Base-by-base conservation (phyloP, 768 basidiomycete genomes). In the Leccinum rimulosum region DNA sequence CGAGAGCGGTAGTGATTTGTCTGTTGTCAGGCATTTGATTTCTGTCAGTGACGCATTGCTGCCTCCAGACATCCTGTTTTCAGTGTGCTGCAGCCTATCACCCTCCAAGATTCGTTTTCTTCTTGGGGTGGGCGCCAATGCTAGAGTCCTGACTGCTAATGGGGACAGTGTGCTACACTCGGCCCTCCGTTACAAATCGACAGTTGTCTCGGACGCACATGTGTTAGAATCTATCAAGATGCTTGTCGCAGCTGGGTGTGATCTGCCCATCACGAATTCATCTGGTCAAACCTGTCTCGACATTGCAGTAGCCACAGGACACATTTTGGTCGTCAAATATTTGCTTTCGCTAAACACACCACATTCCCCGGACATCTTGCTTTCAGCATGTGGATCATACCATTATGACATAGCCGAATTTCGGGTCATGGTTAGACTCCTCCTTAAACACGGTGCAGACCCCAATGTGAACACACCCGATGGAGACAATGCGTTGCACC, bases 391-490 rank as follows among this genome's bases (percentile, higher is more conserved):
- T 19, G 4, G 8, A 35, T 11, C n/a, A n/a, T n/a, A n/a, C n/a
- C 3, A 4, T 19, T 1, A 14, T 0, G 0, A n/a, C 40, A n/a
- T n/a, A n/a, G n/a, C n/a, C n/a, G 0, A 3, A 10, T 10, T 19
- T 10, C 10, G 1, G 10, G 10, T 11, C 5, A 48, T 27, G 12
- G n/a, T 48, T 0, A 25, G 1, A 25, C 6, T 14, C 22, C 47
- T 48, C 3, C 47, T 48, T 8, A 15, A 48, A 10, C 19, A 48
- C n/a, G 47, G 22, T 14, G 47, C 14, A 48, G 6, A 25, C 47
- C 12, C 14, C 5, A 7, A 48, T 7, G 7, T 25, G 19, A 48
- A 10, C 1, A 48, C 22, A 2, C 25, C 47, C 3, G 2, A 15
- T 10, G 47, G 47, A 48, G 7, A 15, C 25, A 48, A 15, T 22